Percentiles rank a stretch among this genome's conserved stretches.
Evolutionary conservation across 108 stramenopile species (phyloP).

Genomic region (Seminavis robusta): DNA sequence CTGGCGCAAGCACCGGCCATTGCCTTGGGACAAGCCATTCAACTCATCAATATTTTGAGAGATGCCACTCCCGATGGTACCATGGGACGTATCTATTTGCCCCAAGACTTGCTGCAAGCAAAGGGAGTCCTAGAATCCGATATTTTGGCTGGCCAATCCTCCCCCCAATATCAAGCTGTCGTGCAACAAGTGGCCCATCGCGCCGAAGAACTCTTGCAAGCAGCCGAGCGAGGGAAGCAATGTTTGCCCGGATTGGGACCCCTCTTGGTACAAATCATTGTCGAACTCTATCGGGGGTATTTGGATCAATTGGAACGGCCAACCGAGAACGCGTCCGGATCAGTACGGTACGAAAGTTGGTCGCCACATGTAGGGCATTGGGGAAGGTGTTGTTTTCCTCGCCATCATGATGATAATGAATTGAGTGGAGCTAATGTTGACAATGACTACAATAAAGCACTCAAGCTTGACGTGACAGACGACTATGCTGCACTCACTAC

Average conservation of each 20-base stretch:
- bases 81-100: slow-evolving; percentile 19
- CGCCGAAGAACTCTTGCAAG: not conserved
- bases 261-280: slow-evolving; percentile 22
- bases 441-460: too few species aligned
- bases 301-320: slow-evolving; percentile 18
- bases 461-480: too few species aligned
- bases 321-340: too few species aligned
- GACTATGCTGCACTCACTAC: too few species aligned
- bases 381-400: too few species aligned
- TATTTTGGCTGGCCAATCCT: slow-evolving; percentile 7
- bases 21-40: slow-evolving; percentile 21
- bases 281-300: slow-evolving; percentile 26
- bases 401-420: too few species aligned
- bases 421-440: too few species aligned
- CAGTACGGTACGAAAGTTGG: too few species aligned
- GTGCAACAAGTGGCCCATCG: slow-evolving; percentile 13
- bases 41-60: slow-evolving; percentile 22
- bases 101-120: slow-evolving; percentile 11
- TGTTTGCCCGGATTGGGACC: slow-evolving; percentile 18
- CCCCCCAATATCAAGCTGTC: slow-evolving; percentile 11
- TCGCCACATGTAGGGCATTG: too few species aligned
- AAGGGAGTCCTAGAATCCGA: slow-evolving; percentile 1
- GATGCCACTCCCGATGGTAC: slow-evolving; percentile 21
- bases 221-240: slow-evolving; percentile 14
- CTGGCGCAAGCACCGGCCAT: slow-evolving; percentile 17